A percentile compares a stretch with the other conserved stretches of the same genome.
phyloP scores from a whole-genome alignment of 441 rosid genomes.

The Melastoma candidum region DNA sequence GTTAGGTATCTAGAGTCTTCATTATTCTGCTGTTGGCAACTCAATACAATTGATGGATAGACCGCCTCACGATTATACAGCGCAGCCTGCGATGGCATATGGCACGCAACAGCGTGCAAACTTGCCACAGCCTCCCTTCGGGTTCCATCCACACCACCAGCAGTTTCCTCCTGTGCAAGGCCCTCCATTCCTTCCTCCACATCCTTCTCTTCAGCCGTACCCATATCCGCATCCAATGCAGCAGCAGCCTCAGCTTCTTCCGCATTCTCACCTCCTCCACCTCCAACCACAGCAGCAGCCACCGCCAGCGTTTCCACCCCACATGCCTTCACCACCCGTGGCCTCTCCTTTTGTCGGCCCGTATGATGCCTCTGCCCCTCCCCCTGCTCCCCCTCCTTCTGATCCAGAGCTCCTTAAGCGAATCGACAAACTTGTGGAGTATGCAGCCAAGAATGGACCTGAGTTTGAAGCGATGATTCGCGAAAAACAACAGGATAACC shows the following conservation, averaged over 20 bases:
- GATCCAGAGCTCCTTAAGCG: constrained; percentile 95
- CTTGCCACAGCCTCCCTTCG: constrained; percentile 51
- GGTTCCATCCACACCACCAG: constrained; percentile 78
- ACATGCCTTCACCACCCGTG: constrained; percentile 50
- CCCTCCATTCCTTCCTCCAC: constrained; percentile 58
- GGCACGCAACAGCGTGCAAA: constrained; percentile 65
- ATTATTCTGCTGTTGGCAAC: too few relatives aligned
- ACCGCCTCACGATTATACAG: constrained; percentile 57
- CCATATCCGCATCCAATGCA: constrained; percentile 75
- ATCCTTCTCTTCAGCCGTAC: constrained; percentile 73
- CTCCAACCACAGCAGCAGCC: constrained; percentile 54
- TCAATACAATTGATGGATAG: constrained; percentile 43
- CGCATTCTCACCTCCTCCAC: constrained; percentile 49
- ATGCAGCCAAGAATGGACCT: constrained; percentile 82
- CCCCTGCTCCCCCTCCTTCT: constrained; percentile 63
- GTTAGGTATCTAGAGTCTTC: not conserved
- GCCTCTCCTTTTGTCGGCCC: constrained; percentile 57
- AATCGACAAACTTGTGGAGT: constrained; percentile 90
- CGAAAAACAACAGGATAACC: constrained; percentile 90
- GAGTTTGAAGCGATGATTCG: constrained; percentile 97
- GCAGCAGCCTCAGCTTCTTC: constrained; percentile 47
- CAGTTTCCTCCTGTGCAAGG: constrained; percentile 48
- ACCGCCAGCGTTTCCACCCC: constrained; percentile 53
- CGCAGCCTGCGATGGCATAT: constrained; percentile 65
- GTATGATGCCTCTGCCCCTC: constrained; percentile 67